These are phyloP conservation scores for Coniophora puteana DNA, from an alignment of 1,284 basidiomycete genomes.

Conservation along the genomic window DNA sequence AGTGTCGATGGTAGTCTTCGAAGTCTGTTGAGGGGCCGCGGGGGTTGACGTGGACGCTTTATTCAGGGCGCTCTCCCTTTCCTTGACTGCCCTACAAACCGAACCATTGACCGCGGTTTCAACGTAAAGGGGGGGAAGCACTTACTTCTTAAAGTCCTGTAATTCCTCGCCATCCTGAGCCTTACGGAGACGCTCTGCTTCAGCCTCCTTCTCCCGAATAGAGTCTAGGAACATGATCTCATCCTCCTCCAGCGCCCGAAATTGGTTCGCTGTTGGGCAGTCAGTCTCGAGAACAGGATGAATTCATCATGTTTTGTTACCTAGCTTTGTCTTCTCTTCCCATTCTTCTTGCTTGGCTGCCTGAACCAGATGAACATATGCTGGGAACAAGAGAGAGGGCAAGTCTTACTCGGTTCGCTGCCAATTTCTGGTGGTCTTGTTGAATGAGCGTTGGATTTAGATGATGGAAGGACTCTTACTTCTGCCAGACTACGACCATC, in stretches of 20 bases:
- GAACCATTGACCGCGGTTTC: constrained; percentile 12
- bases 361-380: constrained; percentile 35
- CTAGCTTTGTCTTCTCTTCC: constrained; percentile 90
- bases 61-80: constrained; percentile 54
- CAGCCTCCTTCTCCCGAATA: constrained; percentile 70
- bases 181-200: constrained; percentile 71
- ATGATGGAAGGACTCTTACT: no score
- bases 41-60: constrained; percentile 27
- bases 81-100: constrained; percentile 64
- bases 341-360: constrained; percentile 90
- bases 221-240: constrained; percentile 88
- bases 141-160: constrained; percentile 74
- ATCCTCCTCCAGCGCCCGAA: constrained; percentile 86
- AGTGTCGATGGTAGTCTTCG: constrained; percentile 18
- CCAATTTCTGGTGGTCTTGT: constrained; percentile 63
- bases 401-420: constrained; percentile 72
- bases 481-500: constrained; percentile 90
- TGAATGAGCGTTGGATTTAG: constrained; percentile 38
- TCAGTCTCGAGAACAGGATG: constrained; percentile 5
- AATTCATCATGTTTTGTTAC: constrained; percentile 29
- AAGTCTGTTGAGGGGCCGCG: constrained; percentile 11
- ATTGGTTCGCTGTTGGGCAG: constrained; percentile 70
- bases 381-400: constrained; percentile 8
- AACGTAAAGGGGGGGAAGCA: constrained; percentile 17
- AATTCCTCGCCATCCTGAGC: constrained; percentile 80